These are phyloP conservation scores for Lentithecium fluviatile DNA, from an alignment of 495 filamentous ascomycete species.

Conservation along the genomic window DNA sequence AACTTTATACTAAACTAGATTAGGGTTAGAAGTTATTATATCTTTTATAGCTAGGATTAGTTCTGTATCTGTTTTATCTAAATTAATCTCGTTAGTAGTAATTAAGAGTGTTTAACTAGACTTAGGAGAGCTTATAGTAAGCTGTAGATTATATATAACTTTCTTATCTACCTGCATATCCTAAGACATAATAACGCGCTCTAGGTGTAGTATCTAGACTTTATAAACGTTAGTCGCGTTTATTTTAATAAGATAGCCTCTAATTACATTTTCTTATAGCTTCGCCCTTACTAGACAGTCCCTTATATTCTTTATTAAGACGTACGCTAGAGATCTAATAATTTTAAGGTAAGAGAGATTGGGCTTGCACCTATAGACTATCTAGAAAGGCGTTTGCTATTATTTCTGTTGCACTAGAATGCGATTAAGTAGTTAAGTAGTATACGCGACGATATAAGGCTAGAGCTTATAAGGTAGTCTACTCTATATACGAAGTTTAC, in stretches of 20 bases:
- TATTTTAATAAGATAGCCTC: conserved; percentile 2
- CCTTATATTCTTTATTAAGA: conserved; percentile 1
- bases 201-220: conserved; percentile 9
- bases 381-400: conserved; percentile 19
- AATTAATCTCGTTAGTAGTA: background rate
- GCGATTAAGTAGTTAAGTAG: conserved; percentile 18
- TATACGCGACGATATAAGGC: conserved; percentile 5
- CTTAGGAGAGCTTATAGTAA: background rate
- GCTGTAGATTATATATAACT: conserved; percentile 14
- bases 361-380: conserved; percentile 3
- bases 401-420: conserved; percentile 5
- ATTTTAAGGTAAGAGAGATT: conserved; percentile 4
- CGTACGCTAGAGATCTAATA: conserved; percentile 9
- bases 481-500: conserved; percentile 4
- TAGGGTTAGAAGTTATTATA: background rate
- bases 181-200: conserved; percentile 6
- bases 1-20: background rate
- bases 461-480: conserved; percentile 13
- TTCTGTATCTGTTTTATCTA: background rate
- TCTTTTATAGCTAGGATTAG: background rate
- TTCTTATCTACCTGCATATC: conserved; percentile 10
- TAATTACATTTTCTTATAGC: conserved; percentile 1
- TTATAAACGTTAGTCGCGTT: conserved; percentile 17
- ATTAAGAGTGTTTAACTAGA: background rate
- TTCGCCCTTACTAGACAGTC: conserved; percentile 1